Percentiles rank a stretch among this genome's conserved stretches.
Conservation (phyloP, 2,329 filamentous ascomycete genomes). For the Penicillium sp. region DNA sequence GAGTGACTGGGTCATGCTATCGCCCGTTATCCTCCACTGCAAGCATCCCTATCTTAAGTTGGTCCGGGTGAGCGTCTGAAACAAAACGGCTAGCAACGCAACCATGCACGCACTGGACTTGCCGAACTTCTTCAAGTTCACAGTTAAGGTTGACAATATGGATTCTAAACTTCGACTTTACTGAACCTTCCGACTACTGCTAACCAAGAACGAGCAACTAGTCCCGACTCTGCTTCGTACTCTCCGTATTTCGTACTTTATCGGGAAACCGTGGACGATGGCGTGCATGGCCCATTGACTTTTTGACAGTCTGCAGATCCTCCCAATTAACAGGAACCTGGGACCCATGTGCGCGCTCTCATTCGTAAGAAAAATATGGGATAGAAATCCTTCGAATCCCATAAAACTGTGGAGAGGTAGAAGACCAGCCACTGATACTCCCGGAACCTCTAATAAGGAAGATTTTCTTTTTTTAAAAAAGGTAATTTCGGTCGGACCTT, state of each 20-base stretch:
- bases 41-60: background rate
- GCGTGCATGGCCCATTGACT: background rate
- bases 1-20: background rate
- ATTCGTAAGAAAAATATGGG: background rate
- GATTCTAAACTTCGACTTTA: background rate
- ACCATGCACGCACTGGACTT: background rate
- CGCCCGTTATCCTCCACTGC: background rate
- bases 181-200: background rate
- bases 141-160: background rate
- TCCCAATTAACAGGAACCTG: background rate
- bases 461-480: background rate
- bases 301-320: background rate
- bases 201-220: background rate
- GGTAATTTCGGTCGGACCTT: constrained; percentile 3
- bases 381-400: background rate
- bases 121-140: background rate
- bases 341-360: background rate
- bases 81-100: background rate
- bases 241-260: background rate
- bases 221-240: background rate
- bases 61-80: background rate
- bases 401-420: background rate
- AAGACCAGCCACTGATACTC: background rate
- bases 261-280: background rate
- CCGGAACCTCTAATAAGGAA: background rate